Percentiles rank a stretch among this genome's conserved stretches.
Conservation (phyloP, 768 basidiomycete species). For the Boletus rex-veris region DNA sequence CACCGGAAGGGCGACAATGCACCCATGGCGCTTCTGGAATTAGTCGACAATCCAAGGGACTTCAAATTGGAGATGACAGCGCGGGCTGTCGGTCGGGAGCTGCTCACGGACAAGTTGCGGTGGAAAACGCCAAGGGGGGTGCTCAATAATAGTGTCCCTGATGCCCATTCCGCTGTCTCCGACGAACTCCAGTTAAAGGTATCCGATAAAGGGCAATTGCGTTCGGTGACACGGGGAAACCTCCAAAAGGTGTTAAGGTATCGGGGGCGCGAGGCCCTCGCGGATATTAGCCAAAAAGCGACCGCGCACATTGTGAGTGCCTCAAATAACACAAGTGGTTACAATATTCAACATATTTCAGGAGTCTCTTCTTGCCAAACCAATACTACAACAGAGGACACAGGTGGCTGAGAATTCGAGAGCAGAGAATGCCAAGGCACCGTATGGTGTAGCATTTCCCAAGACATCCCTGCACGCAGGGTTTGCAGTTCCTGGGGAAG, state of each 20-base stretch:
- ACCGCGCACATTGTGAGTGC: conserved; percentile 61
- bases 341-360: conserved; percentile 27
- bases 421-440: conserved; percentile 26
- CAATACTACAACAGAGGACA: conserved; percentile 47
- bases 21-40: conserved; percentile 83
- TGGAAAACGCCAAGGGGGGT: conserved; percentile 42
- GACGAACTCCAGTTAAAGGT: conserved; percentile 43
- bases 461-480: conserved; percentile 42
- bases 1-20: conserved; percentile 90
- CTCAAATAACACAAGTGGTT: not conserved
- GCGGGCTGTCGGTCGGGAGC: conserved; percentile 81
- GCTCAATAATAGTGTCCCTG: conserved; percentile 48
- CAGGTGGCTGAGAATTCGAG: conserved; percentile 35
- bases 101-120: conserved; percentile 55
- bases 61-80: conserved; percentile 86
- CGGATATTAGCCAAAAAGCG: conserved; percentile 53
- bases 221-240: conserved; percentile 70
- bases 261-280: conserved; percentile 44
- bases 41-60: conserved; percentile 94
- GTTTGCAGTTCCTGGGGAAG: conserved; percentile 55
- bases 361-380: conserved; percentile 68
- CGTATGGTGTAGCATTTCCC: conserved; percentile 23
- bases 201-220: conserved; percentile 42
- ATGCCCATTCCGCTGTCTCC: conserved; percentile 45
- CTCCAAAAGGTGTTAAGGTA: conserved; percentile 70